Evolutionary conservation across 768 basidiomycete species (phyloP).

Genomic region (Hypholoma sublateritium): DNA sequence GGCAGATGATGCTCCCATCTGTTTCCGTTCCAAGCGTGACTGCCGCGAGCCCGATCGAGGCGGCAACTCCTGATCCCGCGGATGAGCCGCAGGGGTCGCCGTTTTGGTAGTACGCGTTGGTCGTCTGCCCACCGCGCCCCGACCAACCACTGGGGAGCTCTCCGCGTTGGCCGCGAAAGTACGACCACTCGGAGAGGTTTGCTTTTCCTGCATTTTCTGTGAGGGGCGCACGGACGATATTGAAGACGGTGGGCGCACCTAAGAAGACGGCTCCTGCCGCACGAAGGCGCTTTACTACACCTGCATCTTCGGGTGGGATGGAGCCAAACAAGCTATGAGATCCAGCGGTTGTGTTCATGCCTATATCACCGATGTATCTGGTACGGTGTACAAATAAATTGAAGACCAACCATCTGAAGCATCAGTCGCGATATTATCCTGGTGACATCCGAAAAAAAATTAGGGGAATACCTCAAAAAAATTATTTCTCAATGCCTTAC

Average conservation of each 20-base stretch:
- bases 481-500: constrained; percentile 18
- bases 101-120: constrained; percentile 48
- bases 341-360: constrained; percentile 47
- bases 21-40: constrained; percentile 52
- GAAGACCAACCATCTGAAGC: constrained; percentile 37
- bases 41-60: constrained; percentile 51
- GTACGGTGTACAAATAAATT: neutral
- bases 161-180: constrained; percentile 42
- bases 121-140: constrained; percentile 53
- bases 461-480: too few species aligned
- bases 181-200: constrained; percentile 55
- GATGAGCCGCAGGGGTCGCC: constrained; percentile 60
- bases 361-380: constrained; percentile 18
- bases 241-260: constrained; percentile 22
- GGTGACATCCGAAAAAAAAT: too few species aligned
- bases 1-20: constrained; percentile 56
- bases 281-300: constrained; percentile 41
- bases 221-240: neutral
- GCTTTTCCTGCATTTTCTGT: constrained; percentile 41
- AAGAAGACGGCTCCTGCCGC: constrained; percentile 44
- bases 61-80: constrained; percentile 55
- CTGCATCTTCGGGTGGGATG: constrained; percentile 45
- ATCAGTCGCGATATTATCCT: constrained; percentile 50
- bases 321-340: constrained; percentile 42
- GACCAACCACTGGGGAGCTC: constrained; percentile 52